Evolutionary conservation across 352 stramenopile species (phyloP).

Genomic region (Pythium oligandrum): DNA sequence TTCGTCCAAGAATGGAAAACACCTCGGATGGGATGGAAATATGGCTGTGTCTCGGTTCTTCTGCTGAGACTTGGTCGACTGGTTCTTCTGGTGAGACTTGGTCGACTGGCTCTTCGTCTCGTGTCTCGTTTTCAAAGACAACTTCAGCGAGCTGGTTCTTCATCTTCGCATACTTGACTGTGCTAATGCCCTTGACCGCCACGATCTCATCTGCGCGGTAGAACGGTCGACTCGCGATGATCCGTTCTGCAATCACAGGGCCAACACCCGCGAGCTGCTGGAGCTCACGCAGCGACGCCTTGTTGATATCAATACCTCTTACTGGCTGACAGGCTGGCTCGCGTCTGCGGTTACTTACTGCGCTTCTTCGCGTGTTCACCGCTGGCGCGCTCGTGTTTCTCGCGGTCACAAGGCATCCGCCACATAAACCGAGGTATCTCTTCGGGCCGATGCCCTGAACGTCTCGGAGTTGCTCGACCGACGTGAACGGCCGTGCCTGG

Average conservation of each 20-base stretch:
- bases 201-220: constrained; percentile 40
- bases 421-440: constrained; percentile 10
- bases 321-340: constrained; percentile 12
- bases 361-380: constrained; percentile 1
- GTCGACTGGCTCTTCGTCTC: background rate
- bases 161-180: constrained; percentile 37
- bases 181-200: constrained; percentile 40
- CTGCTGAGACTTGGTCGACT: background rate
- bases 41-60: background rate
- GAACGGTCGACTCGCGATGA: constrained; percentile 44
- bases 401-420: constrained; percentile 4
- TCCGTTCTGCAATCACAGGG: constrained; percentile 29
- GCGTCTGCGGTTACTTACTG: background rate
- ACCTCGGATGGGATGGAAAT: too few relatives aligned
- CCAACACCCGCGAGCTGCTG: constrained; percentile 36
- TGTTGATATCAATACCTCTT: constrained; percentile 31
- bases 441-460: constrained; percentile 42
- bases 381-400: background rate
- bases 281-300: constrained; percentile 31
- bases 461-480: constrained; percentile 27
- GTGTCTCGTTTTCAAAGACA: background rate
- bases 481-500: constrained; percentile 34
- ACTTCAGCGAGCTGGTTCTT: constrained; percentile 12
- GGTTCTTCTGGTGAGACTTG: background rate
- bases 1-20: background rate